Conservation (phyloP, 1,139 yeast genomes). For the Kluyveromyces sp. region DNA sequence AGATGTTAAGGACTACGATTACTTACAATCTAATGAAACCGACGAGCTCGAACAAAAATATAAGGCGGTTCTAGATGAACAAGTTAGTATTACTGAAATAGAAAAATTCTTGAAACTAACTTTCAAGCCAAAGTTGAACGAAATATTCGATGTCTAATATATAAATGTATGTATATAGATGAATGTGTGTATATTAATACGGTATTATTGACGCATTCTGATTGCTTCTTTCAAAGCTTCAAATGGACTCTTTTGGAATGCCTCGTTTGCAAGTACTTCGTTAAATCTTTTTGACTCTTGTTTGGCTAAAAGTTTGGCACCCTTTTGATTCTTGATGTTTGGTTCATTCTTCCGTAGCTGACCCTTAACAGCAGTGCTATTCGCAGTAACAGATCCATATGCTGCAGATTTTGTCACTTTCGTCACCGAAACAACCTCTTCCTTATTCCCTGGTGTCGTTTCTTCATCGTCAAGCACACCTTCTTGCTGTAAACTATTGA, state of each 20-base stretch:
- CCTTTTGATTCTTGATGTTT: constrained; percentile 50
- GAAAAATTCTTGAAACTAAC: constrained; percentile 15
- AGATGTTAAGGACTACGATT: constrained; percentile 30
- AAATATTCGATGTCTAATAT: constrained; percentile 5
- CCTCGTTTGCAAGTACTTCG: constrained; percentile 43
- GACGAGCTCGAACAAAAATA: constrained; percentile 20
- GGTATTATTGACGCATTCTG: constrained; percentile 26
- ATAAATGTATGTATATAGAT: background rate
- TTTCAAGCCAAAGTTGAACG: constrained; percentile 9
- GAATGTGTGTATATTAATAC: background rate
- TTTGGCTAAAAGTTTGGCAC: constrained; percentile 46
- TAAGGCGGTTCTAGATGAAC: constrained; percentile 22
- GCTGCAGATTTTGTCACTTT: constrained; percentile 12
- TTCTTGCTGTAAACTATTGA: constrained; percentile 41
- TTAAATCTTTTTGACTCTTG: constrained; percentile 51
- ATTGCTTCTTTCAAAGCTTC: constrained; percentile 43
- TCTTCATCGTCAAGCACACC: constrained; percentile 20
- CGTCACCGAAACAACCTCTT: constrained; percentile 7
- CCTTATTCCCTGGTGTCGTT: background rate
- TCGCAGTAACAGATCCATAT: constrained; percentile 19
- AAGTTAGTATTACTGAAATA: constrained; percentile 32
- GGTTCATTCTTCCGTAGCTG: constrained; percentile 44
- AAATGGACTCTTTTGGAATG: constrained; percentile 51
- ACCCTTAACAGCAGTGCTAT: constrained; percentile 17
- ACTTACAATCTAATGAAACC: constrained; percentile 16